These are phyloP conservation scores for Neurospora cerealis DNA, from an alignment of 495 filamentous ascomycete species.

Conservation along the genomic window DNA sequence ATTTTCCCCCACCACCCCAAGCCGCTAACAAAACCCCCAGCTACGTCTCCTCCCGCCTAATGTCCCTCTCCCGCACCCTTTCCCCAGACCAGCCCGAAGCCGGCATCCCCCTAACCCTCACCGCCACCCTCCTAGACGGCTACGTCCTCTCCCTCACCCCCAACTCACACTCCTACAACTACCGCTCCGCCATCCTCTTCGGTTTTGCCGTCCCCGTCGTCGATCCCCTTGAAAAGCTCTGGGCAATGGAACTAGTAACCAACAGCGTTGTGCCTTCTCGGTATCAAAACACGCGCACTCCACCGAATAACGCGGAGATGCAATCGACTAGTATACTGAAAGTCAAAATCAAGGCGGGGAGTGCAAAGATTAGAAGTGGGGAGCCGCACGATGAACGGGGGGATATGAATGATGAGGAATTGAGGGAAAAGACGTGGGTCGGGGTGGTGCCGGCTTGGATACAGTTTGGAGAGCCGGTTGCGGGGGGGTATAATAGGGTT, in stretches of 20 bases:
- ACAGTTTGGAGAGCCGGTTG: constrained; percentile 57
- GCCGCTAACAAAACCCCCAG: too few relatives aligned
- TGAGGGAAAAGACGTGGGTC: constrained; percentile 60
- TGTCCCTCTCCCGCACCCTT: constrained; percentile 59
- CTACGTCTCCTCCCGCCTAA: constrained; percentile 71
- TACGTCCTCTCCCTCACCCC: constrained; percentile 69
- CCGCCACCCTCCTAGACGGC: constrained; percentile 58
- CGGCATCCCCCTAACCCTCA: constrained; percentile 58
- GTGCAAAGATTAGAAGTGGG: constrained; percentile 68
- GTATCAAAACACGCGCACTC: constrained; percentile 60
- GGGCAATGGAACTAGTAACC: constrained; percentile 76
- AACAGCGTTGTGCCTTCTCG: constrained; percentile 58
- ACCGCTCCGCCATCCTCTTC: constrained; percentile 72
- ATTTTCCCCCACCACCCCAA: too few relatives aligned
- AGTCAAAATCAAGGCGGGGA: constrained; percentile 59
- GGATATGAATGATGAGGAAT: constrained; percentile 52
- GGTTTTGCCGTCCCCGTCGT: constrained; percentile 63
- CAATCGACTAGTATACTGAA: constrained; percentile 64
- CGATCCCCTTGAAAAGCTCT: constrained; percentile 62
- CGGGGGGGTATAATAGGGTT: constrained; percentile 50
- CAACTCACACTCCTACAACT: constrained; percentile 78
- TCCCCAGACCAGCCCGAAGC: constrained; percentile 22
- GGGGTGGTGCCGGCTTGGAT: constrained; percentile 73
- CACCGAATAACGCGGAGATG: constrained; percentile 69
- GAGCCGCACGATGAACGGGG: constrained; percentile 59